Base-by-base conservation (phyloP, 441 rosid genomes). In the Omphalea diandra region DNA sequence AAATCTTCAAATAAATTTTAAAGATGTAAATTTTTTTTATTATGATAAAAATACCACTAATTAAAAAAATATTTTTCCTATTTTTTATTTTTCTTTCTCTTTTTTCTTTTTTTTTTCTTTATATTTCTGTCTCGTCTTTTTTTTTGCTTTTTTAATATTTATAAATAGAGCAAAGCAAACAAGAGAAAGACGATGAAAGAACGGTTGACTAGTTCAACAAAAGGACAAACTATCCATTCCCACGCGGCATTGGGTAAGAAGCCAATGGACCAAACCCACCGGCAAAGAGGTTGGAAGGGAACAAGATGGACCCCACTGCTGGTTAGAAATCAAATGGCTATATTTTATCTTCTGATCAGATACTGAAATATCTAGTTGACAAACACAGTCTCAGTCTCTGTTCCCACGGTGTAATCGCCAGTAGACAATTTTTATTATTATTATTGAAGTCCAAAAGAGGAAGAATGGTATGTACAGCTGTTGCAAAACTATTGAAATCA, bases 241-340 rank as follows among this genome's bases (percentile, higher is more conserved):
- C 69, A 68, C 76, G 78, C 81, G 64, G 82, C 62, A 15, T 47
- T 49, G 59, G 24, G 57, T 53, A 33, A 9, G 2, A 10, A 50
- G 4, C 46, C 38, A 27, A 12, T 3, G 71, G 22, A 27, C 75
- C 46, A 63, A 72, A 67, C 67, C 77, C 47, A 77, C 75, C 80
- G 79, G 76, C 80, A 63, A 74, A 18, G n/a, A 57, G 80, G 81
- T 77, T 43, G 84, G 75, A 79, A 67, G 75, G 82, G 58, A 68
- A 79, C 82, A 80, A 17, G 15, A 0, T 7, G 49, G 77, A 74
- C 56, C 80, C 79, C 79, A 68, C 71, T 20, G 55, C 53, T 27
- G 1, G n/a, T 18, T 15, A 26, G 52, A 52, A 49, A 71, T 76
- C 78, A 20, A 61, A 59, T 38, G 79, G 84, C 80, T 67, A 62